Conservation (phyloP, 371 early-diverging fungal species). For the Batrachochytrium dendrobatidis region DNA sequence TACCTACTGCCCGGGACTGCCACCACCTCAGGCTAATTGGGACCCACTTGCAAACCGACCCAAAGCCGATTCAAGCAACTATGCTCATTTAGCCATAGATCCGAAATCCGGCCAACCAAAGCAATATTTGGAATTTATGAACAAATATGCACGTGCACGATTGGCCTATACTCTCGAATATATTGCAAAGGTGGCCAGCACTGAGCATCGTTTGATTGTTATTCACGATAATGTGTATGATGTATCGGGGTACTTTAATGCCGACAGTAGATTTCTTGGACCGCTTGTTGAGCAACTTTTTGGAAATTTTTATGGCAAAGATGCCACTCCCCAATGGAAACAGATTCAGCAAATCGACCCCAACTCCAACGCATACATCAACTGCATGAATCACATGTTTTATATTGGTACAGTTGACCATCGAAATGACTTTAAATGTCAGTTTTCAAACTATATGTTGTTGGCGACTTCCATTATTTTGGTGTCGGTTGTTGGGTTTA, state of each 20-base stretch:
- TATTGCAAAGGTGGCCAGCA: slow-evolving; percentile 4
- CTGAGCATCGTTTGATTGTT: slow-evolving; percentile 21
- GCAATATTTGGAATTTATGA: slow-evolving; percentile 35
- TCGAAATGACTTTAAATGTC: slow-evolving; percentile 71
- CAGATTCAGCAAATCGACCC: slow-evolving; percentile 3
- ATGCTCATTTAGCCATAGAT: slow-evolving; percentile 9
- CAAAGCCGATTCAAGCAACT: slow-evolving; percentile 14
- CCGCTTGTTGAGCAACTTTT: slow-evolving; percentile 15
- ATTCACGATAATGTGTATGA: slow-evolving; percentile 41
- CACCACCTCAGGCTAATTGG: slow-evolving; percentile 23
- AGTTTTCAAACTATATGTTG: slow-evolving; percentile 82
- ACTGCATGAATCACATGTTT: slow-evolving; percentile 78
- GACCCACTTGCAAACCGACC: slow-evolving; percentile 20
- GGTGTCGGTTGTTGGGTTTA: slow-evolving; percentile 78
- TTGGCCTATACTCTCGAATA: slow-evolving; percentile 27
- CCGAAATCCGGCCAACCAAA: slow-evolving; percentile 6
- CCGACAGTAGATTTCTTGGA: slow-evolving; percentile 16
- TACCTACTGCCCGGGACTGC: slow-evolving; percentile 28
- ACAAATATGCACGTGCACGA: slow-evolving; percentile 26
- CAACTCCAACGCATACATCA: slow-evolving; percentile 14
- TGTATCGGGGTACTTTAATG: slow-evolving; percentile 29
- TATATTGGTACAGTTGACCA: slow-evolving; percentile 84
- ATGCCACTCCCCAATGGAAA: slow-evolving; percentile 21
- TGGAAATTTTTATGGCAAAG: slow-evolving; percentile 15
- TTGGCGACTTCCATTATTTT: slow-evolving; percentile 70